Conservation (phyloP, 2,329 filamentous ascomycete genomes). For the Beauveria australis region DNA sequence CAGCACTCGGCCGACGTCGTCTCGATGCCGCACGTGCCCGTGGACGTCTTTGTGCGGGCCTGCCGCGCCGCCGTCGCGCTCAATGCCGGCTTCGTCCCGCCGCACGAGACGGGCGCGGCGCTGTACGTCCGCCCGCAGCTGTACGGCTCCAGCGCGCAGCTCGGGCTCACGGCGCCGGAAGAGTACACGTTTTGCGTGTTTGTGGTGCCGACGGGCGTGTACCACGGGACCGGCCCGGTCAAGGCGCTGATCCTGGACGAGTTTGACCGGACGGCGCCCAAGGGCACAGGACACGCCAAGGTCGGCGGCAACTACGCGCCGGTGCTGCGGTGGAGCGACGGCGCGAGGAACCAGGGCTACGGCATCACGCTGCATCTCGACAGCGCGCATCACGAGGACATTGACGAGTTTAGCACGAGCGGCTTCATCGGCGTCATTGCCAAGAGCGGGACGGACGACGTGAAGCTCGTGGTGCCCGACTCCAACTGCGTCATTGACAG, state of each 20-base stretch:
- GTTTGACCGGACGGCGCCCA: slow-evolving; percentile 88
- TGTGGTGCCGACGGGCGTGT: slow-evolving; percentile 86
- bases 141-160: slow-evolving; percentile 79
- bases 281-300: slow-evolving; percentile 86
- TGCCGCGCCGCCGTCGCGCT: slow-evolving; percentile 74
- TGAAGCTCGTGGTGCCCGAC: slow-evolving; percentile 79
- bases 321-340: slow-evolving; percentile 79
- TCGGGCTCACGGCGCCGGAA: slow-evolving; percentile 78
- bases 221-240: slow-evolving; percentile 86
- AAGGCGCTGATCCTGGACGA: slow-evolving; percentile 81
- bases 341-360: slow-evolving; percentile 67
- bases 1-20: slow-evolving; percentile 77
- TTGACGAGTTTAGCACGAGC: slow-evolving; percentile 94
- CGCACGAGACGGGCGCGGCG: slow-evolving; percentile 77
- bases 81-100: slow-evolving; percentile 87
- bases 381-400: slow-evolving; percentile 70
- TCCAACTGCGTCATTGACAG: slow-evolving; percentile 81
- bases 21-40: slow-evolving; percentile 73
- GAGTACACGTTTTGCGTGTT: slow-evolving; percentile 90
- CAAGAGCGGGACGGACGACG: slow-evolving; percentile 39
- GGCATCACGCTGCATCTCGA: slow-evolving; percentile 95
- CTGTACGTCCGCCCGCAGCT: slow-evolving; percentile 89
- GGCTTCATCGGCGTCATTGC: slow-evolving; percentile 78
- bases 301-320: slow-evolving; percentile 94
- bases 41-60: slow-evolving; percentile 65